Evolutionary conservation across 805 yeast genomes (phyloP).

Genomic region (Maudiozyma turicensis): DNA sequence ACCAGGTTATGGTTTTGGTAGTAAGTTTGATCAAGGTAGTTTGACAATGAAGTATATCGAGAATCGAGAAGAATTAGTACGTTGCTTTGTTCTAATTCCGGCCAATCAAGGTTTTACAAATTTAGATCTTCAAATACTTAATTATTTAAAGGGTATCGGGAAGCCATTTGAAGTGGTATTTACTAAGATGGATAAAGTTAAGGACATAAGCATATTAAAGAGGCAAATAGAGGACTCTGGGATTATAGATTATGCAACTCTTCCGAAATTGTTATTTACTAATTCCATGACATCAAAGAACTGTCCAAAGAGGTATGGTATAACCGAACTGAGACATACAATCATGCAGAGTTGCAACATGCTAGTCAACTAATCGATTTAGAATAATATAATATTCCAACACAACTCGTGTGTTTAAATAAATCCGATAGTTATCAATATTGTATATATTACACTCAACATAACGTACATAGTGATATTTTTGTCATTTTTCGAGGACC

Average conservation of each 20-base stretch:
- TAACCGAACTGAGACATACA: slow-evolving; percentile 40
- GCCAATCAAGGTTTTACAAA: slow-evolving; percentile 49
- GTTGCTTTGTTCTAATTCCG: slow-evolving; percentile 54
- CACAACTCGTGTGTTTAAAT: too few species aligned
- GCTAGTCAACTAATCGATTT: background rate
- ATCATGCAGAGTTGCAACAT: slow-evolving; percentile 47
- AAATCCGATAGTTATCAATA: too few species aligned
- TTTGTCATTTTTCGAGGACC: too few species aligned
- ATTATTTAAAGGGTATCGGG: slow-evolving; percentile 43
- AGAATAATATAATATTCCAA: background rate
- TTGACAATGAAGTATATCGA: slow-evolving; percentile 54
- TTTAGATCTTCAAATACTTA: slow-evolving; percentile 46
- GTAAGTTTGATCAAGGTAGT: slow-evolving; percentile 58
- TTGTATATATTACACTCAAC: too few species aligned
- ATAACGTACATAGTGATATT: too few species aligned
- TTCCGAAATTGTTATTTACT: slow-evolving; percentile 39
- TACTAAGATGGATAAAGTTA: slow-evolving; percentile 63
- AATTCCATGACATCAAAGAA: slow-evolving; percentile 36
- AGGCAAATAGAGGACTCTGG: slow-evolving; percentile 31
- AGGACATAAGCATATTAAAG: slow-evolving; percentile 31
- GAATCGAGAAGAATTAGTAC: slow-evolving; percentile 42
- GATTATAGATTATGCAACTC: slow-evolving; percentile 34
- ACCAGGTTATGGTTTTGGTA: slow-evolving; percentile 83
- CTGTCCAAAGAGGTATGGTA: slow-evolving; percentile 38
- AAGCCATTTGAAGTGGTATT: slow-evolving; percentile 64